phyloP scores from a whole-genome alignment of 1,284 basidiomycete genomes.

The Ustilago nuda region DNA sequence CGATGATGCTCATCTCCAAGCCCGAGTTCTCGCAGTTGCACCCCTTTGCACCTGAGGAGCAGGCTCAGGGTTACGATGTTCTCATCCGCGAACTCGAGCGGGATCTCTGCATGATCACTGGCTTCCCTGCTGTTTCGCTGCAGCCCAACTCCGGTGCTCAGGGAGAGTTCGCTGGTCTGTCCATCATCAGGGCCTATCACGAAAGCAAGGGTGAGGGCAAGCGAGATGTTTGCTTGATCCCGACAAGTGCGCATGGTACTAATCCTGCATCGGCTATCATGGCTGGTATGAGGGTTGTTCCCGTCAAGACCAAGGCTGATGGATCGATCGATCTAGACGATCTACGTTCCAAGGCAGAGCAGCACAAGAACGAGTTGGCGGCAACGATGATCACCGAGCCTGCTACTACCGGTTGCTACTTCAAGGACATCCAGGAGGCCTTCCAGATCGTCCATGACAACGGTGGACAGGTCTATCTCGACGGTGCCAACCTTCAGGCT shows the following conservation, averaged over 20 bases:
- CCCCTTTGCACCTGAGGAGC: conserved; percentile 90
- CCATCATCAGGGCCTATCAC: conserved; percentile 93
- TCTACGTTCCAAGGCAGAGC: conserved; percentile 85
- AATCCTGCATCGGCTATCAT: conserved; percentile 82
- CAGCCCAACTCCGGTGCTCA: conserved; percentile 98
- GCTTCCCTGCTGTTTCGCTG: conserved; percentile 91
- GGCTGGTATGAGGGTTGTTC: conserved; percentile 95
- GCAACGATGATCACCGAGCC: conserved; percentile 87
- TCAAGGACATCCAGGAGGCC: conserved; percentile 89
- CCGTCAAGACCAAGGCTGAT: conserved; percentile 87
- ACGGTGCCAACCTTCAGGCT: conserved; percentile 93
- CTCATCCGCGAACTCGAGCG: conserved; percentile 90
- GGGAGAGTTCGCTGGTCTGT: conserved; percentile 94
- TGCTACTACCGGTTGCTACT: conserved; percentile 97
- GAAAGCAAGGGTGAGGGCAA: conserved; percentile 85
- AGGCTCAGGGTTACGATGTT: conserved; percentile 86
- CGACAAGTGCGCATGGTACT: conserved; percentile 94
- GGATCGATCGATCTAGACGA: conserved; percentile 91
- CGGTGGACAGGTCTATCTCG: conserved; percentile 97
- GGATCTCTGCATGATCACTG: conserved; percentile 92
- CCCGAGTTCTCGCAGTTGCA: conserved; percentile 90
- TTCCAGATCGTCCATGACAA: conserved; percentile 93
- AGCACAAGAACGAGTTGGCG: conserved; percentile 90
- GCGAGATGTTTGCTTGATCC: conserved; percentile 92
- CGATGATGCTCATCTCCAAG: conserved; percentile 95